These are phyloP conservation scores for Aspergillus felis DNA, from an alignment of 2,329 filamentous ascomycete genomes.

Conservation along the genomic window DNA sequence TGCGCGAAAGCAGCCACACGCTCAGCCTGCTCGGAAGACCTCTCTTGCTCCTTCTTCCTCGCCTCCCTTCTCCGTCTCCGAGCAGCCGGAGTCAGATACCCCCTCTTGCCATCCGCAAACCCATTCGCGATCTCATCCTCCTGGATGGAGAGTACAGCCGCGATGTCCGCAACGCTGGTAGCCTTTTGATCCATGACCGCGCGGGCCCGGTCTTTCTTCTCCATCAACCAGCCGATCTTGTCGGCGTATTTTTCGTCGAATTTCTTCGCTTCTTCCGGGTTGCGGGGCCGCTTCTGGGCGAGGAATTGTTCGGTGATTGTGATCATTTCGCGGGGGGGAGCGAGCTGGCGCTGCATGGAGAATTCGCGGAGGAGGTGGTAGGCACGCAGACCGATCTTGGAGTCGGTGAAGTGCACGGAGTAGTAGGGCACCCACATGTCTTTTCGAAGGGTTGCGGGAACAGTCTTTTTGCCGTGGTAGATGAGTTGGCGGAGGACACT, in stretches of 20 bases:
- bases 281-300: slow-evolving; percentile 35
- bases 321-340: slow-evolving; percentile 44
- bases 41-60: slow-evolving; percentile 21
- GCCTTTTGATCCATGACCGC: slow-evolving; percentile 62
- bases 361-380: slow-evolving; percentile 59
- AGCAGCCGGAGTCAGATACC: slow-evolving; percentile 28
- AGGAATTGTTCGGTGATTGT: slow-evolving; percentile 43
- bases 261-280: slow-evolving; percentile 37
- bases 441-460: slow-evolving; percentile 55
- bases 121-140: slow-evolving; percentile 33
- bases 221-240: slow-evolving; percentile 42
- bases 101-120: slow-evolving; percentile 28
- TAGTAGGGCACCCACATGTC: slow-evolving; percentile 62
- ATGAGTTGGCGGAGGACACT: slow-evolving; percentile 55
- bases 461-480: slow-evolving; percentile 62
- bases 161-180: slow-evolving; percentile 59
- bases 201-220: slow-evolving; percentile 49
- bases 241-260: slow-evolving; percentile 38
- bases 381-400: slow-evolving; percentile 50
- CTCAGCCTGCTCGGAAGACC: slow-evolving; percentile 19
- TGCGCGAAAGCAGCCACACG: slow-evolving; percentile 19
- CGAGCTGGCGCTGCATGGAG: slow-evolving; percentile 54
- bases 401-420: slow-evolving; percentile 52
- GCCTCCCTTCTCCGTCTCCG: slow-evolving; percentile 29
- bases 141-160: slow-evolving; percentile 52